Base-by-base conservation (phyloP, 2,329 filamentous ascomycete genomes). In the Gyromitra esculenta region DNA sequence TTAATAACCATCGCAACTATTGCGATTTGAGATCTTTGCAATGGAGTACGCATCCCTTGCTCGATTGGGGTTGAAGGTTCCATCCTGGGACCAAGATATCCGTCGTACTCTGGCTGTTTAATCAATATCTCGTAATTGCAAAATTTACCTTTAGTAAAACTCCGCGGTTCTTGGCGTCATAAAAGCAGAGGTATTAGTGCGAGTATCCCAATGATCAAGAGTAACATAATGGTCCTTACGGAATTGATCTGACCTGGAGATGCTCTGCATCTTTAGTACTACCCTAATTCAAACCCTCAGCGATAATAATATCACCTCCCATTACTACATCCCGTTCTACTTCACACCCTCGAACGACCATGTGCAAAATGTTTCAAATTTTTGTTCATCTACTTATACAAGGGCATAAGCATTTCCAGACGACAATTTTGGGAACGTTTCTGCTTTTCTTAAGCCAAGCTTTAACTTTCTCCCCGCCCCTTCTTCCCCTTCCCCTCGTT, bases 1-100 rank as follows among this genome's bases (percentile, higher is more conserved):
- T 2, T 31, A 31, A 31, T 31, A 31, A 7, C 35, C 31, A 9
- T 45, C 25, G 18, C 11, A 43, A 41, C 9, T 63, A 31, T 3
- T 31, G 5, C n/a, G 21, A 63, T 45, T 63, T 2, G 63, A 56
- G 63, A 25, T 54, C 5, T 54, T 69, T 31, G 43, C 39, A 62
- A 59, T 60, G 13, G 43, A 11, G 21, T 60, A 48, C 41, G 39
- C 21, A 41, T 8, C 25, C 57, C 31, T n/a, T 50, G 41, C 57
- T 37, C 31, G 18, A 60, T 60, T 18, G 2, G n/a, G 57, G 5
- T 5, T 15, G 52, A 35, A 56, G 9, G 6, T 62, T 13, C 39
- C 15, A 15, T 21, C 5, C n/a, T 9, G 37, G n/a, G 15, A 11
- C 59, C 37, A 43, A 37, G n/a, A n/a, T 43, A 52, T 18, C n/a